Conservation (phyloP, 1,139 yeast species). For the Magnusiomyces paraingens region DNA sequence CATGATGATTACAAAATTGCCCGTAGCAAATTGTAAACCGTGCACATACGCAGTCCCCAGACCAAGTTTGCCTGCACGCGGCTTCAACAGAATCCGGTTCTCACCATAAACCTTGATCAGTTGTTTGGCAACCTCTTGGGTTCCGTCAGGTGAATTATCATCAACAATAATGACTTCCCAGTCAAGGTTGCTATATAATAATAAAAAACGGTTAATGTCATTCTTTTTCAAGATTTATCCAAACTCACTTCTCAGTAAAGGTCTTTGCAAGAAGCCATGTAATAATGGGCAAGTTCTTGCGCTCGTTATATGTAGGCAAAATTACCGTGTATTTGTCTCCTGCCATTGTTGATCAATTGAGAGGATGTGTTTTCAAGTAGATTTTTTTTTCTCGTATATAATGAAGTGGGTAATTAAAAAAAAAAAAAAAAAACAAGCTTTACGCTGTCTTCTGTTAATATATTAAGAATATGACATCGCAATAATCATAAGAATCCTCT, state of each 20-base stretch:
- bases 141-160: slow-evolving; percentile 79
- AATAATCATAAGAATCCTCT: too few species aligned
- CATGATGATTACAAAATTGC: slow-evolving; percentile 75
- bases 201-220: neutral
- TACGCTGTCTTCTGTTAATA: too few species aligned
- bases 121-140: slow-evolving; percentile 66
- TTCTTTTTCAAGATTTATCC: neutral
- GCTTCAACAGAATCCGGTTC: slow-evolving; percentile 58
- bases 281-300: slow-evolving; percentile 64
- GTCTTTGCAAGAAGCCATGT: slow-evolving; percentile 66
- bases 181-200: slow-evolving; percentile 38
- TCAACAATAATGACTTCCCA: slow-evolving; percentile 82
- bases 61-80: slow-evolving; percentile 76
- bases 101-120: slow-evolving; percentile 57
- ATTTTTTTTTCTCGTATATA: neutral
- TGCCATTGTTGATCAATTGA: slow-evolving; percentile 13
- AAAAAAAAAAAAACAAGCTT: neutral
- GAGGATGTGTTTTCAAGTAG: neutral
- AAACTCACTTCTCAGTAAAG: slow-evolving; percentile 44
- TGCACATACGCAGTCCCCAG: slow-evolving; percentile 80
- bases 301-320: slow-evolving; percentile 75
- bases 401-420: neutral
- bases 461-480: too few species aligned
- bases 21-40: slow-evolving; percentile 66
- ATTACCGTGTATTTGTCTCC: slow-evolving; percentile 65